phyloP scores from a whole-genome alignment of 2,329 filamentous ascomycete species.

The Didymosphaeria variabile region DNA sequence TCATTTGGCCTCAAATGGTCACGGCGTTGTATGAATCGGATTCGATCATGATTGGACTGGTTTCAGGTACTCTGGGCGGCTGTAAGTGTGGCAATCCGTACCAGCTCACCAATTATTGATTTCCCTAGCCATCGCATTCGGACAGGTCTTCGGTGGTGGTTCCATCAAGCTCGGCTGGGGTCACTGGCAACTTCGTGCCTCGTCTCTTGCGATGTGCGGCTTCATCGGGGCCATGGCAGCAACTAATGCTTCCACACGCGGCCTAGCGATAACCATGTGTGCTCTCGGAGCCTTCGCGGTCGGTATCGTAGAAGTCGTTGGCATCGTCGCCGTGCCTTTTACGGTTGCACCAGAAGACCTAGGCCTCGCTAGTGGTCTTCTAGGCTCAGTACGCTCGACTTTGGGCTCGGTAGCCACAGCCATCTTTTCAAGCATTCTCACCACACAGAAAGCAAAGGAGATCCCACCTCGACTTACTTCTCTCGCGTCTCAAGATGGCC shows the following conservation, averaged over 20 bases:
- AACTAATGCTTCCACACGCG: slow-evolving; percentile 25
- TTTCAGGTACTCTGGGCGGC: slow-evolving; percentile 28
- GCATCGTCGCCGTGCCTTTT: slow-evolving; percentile 29
- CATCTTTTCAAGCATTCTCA: slow-evolving; percentile 27
- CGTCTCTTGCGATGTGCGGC: slow-evolving; percentile 23
- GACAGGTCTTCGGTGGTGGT: slow-evolving; percentile 26
- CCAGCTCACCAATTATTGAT: not conserved
- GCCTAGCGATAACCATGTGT: slow-evolving; percentile 20
- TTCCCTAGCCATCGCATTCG: slow-evolving; percentile 23
- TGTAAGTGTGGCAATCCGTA: not conserved
- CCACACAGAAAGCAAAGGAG: slow-evolving; percentile 22
- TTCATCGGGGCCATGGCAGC: slow-evolving; percentile 32
- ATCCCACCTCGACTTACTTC: slow-evolving; percentile 12
- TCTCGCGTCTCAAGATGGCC: slow-evolving; percentile 19
- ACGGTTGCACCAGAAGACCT: slow-evolving; percentile 27
- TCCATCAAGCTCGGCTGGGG: slow-evolving; percentile 23
- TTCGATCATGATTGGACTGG: slow-evolving; percentile 25
- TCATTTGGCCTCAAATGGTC: slow-evolving; percentile 31
- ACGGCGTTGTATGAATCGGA: slow-evolving; percentile 23
- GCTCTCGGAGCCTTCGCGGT: slow-evolving; percentile 50
- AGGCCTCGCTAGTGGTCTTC: slow-evolving; percentile 25
- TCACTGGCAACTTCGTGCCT: slow-evolving; percentile 26
- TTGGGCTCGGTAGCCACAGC: slow-evolving; percentile 27
- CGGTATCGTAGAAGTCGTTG: slow-evolving; percentile 55
- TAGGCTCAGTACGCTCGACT: slow-evolving; percentile 24